phyloP scores from a whole-genome alignment of 176 grass and related monocot genomes.

The Oryza glaberrima region DNA sequence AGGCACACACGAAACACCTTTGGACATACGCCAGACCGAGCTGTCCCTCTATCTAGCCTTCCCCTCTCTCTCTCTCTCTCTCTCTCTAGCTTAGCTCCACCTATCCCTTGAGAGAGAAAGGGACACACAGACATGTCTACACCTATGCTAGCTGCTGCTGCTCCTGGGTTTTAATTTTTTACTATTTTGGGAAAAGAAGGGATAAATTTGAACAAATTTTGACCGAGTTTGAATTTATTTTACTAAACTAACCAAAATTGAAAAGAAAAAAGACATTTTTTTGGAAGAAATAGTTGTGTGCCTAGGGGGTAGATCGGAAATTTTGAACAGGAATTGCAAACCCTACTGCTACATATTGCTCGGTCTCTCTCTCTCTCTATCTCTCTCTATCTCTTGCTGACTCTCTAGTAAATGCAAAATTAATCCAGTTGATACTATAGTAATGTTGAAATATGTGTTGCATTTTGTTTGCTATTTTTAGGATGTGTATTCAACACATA shows the following conservation, averaged over 20 bases:
- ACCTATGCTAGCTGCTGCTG: background rate
- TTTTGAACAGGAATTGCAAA: too few relatives aligned
- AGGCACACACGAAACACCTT: slow-evolving; percentile 72
- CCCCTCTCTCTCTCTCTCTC: background rate
- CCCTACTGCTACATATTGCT: background rate
- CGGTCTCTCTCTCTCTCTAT: background rate
- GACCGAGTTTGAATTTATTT: too few relatives aligned
- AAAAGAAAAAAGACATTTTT: too few relatives aligned
- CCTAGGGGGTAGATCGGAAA: too few relatives aligned
- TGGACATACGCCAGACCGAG: slow-evolving; percentile 57
- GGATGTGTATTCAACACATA: background rate
- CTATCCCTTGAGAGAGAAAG: slow-evolving; percentile 1
- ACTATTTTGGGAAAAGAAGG: too few relatives aligned
- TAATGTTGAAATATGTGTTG: background rate
- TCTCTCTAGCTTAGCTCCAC: background rate
- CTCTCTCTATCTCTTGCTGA: background rate
- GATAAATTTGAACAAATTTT: too few relatives aligned
- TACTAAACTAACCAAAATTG: too few relatives aligned
- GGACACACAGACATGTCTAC: background rate
- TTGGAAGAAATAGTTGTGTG: too few relatives aligned
- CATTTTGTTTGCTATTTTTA: too few relatives aligned
- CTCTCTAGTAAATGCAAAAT: background rate
- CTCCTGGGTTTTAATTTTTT: too few relatives aligned
- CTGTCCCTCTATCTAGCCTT: slow-evolving; percentile 20
- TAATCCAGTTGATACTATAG: background rate